Evolutionary conservation across 768 basidiomycete genomes (phyloP).

Genomic region (Lactarius psammicola): DNA sequence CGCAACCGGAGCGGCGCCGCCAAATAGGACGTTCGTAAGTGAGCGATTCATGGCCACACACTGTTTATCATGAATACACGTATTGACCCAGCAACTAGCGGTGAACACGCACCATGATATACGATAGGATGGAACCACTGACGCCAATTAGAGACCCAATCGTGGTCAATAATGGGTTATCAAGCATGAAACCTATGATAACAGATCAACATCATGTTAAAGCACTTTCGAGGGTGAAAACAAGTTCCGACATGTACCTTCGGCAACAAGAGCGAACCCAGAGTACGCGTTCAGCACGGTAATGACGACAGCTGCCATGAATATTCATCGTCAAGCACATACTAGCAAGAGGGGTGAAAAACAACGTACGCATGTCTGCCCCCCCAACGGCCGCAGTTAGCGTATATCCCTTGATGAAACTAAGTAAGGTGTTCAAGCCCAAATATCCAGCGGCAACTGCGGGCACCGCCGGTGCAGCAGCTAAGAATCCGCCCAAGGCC

Average conservation of each 20-base stretch:
- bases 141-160: slow-evolving; percentile 87
- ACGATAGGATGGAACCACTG: slow-evolving; percentile 86
- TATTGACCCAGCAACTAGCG: background rate
- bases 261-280: slow-evolving; percentile 87
- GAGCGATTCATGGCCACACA: slow-evolving; percentile 93
- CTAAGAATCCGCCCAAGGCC: slow-evolving; percentile 76
- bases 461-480: slow-evolving; percentile 66
- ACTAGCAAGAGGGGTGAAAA: too few species aligned
- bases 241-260: slow-evolving; percentile 46
- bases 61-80: slow-evolving; percentile 39
- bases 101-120: slow-evolving; percentile 71
- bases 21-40: slow-evolving; percentile 80
- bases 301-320: slow-evolving; percentile 72
- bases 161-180: slow-evolving; percentile 79
- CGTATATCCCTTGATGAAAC: slow-evolving; percentile 84
- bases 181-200: slow-evolving; percentile 73
- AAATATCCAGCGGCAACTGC: slow-evolving; percentile 76
- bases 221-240: background rate
- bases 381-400: slow-evolving; percentile 91
- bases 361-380: slow-evolving; percentile 82
- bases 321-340: slow-evolving; percentile 10
- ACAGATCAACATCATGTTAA: background rate
- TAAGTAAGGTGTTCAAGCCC: slow-evolving; percentile 67
- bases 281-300: slow-evolving; percentile 90
- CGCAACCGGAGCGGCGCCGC: slow-evolving; percentile 66